Evolutionary conservation across 257 asterid genomes (phyloP).

Genomic region (Lavandula angustifolia): DNA sequence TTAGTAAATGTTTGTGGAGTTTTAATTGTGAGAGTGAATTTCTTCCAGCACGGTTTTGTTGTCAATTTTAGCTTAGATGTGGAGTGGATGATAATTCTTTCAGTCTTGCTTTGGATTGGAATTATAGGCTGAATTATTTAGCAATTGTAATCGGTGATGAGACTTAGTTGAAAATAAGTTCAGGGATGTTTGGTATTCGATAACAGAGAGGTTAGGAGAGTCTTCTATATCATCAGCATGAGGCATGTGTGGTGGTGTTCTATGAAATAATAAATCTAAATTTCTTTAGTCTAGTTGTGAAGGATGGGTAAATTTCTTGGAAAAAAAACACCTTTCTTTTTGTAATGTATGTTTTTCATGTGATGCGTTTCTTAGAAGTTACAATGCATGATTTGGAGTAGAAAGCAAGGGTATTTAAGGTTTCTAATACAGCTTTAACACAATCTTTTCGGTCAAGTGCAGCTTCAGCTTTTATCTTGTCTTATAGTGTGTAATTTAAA

Average conservation of each 20-base stretch:
- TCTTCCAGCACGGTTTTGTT: too few species aligned
- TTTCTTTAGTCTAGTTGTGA: slow-evolving; percentile 72
- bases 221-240: slow-evolving; percentile 62
- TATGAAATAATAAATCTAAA: slow-evolving; percentile 63
- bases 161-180: too few species aligned
- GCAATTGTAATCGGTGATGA: too few species aligned
- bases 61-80: too few species aligned
- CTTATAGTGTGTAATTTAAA: slow-evolving; percentile 3
- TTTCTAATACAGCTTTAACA: slow-evolving; percentile 1
- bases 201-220: too few species aligned
- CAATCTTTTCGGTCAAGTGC: slow-evolving; percentile 18
- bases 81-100: too few species aligned
- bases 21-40: too few species aligned
- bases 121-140: too few species aligned
- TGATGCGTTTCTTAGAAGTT: slow-evolving; percentile 3
- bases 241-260: slow-evolving; percentile 85
- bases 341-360: neutral
- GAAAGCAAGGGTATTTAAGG: neutral
- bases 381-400: neutral
- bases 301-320: slow-evolving; percentile 64
- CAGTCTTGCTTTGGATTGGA: too few species aligned
- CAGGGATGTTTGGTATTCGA: too few species aligned
- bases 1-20: too few species aligned
- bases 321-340: slow-evolving; percentile 12
- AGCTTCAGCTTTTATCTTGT: slow-evolving; percentile 18